A percentile compares a stretch with the other conserved stretches of the same genome.
Evolutionary conservation across 129 eudicot genomes (phyloP).

Genomic region (Flaveria brownii): DNA sequence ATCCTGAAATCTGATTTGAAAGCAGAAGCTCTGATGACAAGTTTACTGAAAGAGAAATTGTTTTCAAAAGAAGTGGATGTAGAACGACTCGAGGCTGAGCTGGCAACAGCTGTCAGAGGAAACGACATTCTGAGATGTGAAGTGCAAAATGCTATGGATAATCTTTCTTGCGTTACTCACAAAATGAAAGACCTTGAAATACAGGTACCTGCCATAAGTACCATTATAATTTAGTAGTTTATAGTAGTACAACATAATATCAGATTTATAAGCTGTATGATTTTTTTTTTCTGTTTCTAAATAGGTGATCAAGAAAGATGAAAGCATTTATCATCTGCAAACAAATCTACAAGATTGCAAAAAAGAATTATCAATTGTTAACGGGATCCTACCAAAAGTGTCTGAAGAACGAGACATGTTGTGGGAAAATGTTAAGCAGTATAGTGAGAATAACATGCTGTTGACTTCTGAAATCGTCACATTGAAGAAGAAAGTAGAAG

Average conservation of each 20-base stretch:
- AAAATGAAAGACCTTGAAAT: slow-evolving; percentile 90
- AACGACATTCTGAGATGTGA: slow-evolving; percentile 75
- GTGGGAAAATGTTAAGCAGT: slow-evolving; percentile 85
- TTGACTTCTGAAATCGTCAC: slow-evolving; percentile 58
- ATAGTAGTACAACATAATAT: not conserved
- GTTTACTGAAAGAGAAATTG: slow-evolving; percentile 71
- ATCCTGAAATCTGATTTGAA: slow-evolving; percentile 57
- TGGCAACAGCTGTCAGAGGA: slow-evolving; percentile 87
- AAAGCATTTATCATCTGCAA: slow-evolving; percentile 65
- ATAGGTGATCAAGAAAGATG: slow-evolving; percentile 84
- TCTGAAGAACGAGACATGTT: slow-evolving; percentile 81
- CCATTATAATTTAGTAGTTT: not conserved
- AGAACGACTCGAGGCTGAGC: slow-evolving; percentile 86
- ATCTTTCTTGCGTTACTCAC: slow-evolving; percentile 68
- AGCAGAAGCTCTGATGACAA: slow-evolving; percentile 77
- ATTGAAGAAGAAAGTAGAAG: slow-evolving; percentile 77
- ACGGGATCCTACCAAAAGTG: slow-evolving; percentile 79
- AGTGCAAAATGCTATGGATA: slow-evolving; percentile 78
- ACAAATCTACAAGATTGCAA: slow-evolving; percentile 69
- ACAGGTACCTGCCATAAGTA: slow-evolving; percentile 47
- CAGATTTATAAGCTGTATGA: not conserved
- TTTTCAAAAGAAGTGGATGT: slow-evolving; percentile 67
- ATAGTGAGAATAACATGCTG: slow-evolving; percentile 82
- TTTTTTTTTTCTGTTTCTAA: not conserved
- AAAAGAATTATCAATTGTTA: slow-evolving; percentile 55